phyloP scores from a whole-genome alignment of 495 filamentous ascomycete species.

The Arthonia radiata region DNA sequence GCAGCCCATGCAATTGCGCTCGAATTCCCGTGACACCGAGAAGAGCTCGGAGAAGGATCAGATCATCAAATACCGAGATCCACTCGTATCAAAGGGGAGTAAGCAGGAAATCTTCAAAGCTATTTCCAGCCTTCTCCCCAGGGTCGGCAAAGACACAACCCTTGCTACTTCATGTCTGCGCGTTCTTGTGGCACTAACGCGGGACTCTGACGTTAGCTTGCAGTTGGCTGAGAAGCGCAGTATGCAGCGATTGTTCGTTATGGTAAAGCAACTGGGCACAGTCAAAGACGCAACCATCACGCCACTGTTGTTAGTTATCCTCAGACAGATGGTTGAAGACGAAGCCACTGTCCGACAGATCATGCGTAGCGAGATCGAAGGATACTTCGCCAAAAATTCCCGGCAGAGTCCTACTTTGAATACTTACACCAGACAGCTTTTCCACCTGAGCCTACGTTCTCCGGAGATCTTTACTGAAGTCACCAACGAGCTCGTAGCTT shows the following conservation, averaged over 20 bases:
- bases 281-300: slow-evolving; percentile 51
- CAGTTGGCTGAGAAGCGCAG: slow-evolving; percentile 66
- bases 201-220: slow-evolving; percentile 46
- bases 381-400: slow-evolving; percentile 37
- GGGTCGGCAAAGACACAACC: slow-evolving; percentile 63
- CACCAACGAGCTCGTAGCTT: slow-evolving; percentile 62
- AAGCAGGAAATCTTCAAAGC: slow-evolving; percentile 45
- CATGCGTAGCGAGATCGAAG: slow-evolving; percentile 74
- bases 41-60: slow-evolving; percentile 20
- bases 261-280: slow-evolving; percentile 53
- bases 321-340: slow-evolving; percentile 87
- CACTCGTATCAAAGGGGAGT: slow-evolving; percentile 37
- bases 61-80: slow-evolving; percentile 31
- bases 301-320: slow-evolving; percentile 59
- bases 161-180: slow-evolving; percentile 65
- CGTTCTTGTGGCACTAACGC: slow-evolving; percentile 73
- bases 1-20: slow-evolving; percentile 46
- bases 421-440: slow-evolving; percentile 48
- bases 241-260: slow-evolving; percentile 71
- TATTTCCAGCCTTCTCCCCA: slow-evolving; percentile 58
- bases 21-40: slow-evolving; percentile 30
- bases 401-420: slow-evolving; percentile 33
- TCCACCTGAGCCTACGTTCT: slow-evolving; percentile 58
- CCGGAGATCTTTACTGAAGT: slow-evolving; percentile 78
- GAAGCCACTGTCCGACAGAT: slow-evolving; percentile 72